These are phyloP conservation scores for Jacaranda mimosifolia DNA, from an alignment of 257 asterid genomes.

Conservation along the genomic window DNA sequence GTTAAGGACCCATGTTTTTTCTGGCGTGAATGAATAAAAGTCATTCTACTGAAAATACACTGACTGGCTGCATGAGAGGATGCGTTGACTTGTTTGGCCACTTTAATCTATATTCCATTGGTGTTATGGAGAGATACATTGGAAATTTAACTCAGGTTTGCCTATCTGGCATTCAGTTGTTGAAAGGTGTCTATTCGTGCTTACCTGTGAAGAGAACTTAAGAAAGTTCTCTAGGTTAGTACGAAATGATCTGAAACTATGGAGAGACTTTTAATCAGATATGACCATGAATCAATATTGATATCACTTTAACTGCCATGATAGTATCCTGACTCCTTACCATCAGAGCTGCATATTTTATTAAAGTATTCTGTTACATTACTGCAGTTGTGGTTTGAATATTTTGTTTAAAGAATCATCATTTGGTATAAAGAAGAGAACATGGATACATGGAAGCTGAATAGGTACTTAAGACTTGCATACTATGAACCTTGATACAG, in stretches of 20 bases:
- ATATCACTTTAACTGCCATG: background rate
- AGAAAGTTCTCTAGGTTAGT: background rate
- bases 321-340: background rate
- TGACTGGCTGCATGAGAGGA: constrained; percentile 1
- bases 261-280: background rate
- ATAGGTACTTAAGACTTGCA: background rate
- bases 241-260: background rate
- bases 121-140: background rate
- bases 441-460: constrained; percentile 10
- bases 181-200: background rate
- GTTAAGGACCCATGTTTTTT: background rate
- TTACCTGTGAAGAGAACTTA: background rate
- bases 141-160: too few species aligned
- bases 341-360: constrained; percentile 15
- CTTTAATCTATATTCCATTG: background rate
- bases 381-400: background rate
- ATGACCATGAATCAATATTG: background rate
- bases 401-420: background rate
- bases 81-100: background rate
- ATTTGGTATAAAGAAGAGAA: background rate
- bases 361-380: constrained; percentile 1
- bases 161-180: too few species aligned
- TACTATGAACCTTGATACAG: background rate
- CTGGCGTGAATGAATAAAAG: background rate
- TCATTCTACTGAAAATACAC: constrained; percentile 1